Conservation (phyloP, 140 eudicot species). For the Oenanthe javanica region DNA sequence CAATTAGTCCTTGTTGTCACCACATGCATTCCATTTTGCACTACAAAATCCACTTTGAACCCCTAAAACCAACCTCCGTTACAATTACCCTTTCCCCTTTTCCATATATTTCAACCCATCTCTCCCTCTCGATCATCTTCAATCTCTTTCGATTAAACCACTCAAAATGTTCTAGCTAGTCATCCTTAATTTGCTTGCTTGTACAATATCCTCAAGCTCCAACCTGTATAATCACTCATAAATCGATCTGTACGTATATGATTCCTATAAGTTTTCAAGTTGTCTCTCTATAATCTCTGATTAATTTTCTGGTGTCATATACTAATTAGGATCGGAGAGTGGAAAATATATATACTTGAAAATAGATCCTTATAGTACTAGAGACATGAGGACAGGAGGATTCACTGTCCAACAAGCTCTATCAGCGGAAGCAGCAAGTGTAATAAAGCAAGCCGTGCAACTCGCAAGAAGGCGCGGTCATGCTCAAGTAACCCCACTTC, state of each 20-base stretch:
- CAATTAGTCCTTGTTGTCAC: constrained; percentile 46
- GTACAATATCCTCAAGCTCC: not conserved
- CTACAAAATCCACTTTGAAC: constrained; percentile 69
- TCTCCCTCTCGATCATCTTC: not conserved
- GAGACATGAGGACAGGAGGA: constrained; percentile 56
- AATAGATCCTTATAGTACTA: not conserved
- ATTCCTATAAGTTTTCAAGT: not conserved
- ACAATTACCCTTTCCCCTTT: constrained; percentile 14
- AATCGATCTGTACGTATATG: not conserved
- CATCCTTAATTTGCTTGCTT: not conserved
- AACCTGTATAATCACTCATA: too few relatives aligned
- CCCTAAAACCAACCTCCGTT: constrained; percentile 61
- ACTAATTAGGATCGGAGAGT: not conserved
- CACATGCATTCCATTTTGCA: constrained; percentile 98
- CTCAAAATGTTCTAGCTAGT: not conserved
- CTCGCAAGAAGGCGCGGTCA: constrained; percentile 74
- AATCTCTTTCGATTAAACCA: constrained; percentile 5
- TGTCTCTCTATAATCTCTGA: not conserved
- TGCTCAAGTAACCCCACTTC: constrained; percentile 78
- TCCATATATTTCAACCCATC: constrained; percentile 6
- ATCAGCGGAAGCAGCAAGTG: constrained; percentile 58
- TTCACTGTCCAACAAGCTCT: constrained; percentile 70
- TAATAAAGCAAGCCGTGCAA: constrained; percentile 51
- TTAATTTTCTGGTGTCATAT: not conserved
- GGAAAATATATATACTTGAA: not conserved